phyloP scores from a whole-genome alignment of 2,329 filamentous ascomycete species.

The Ceratocystiopsis minuta region DNA sequence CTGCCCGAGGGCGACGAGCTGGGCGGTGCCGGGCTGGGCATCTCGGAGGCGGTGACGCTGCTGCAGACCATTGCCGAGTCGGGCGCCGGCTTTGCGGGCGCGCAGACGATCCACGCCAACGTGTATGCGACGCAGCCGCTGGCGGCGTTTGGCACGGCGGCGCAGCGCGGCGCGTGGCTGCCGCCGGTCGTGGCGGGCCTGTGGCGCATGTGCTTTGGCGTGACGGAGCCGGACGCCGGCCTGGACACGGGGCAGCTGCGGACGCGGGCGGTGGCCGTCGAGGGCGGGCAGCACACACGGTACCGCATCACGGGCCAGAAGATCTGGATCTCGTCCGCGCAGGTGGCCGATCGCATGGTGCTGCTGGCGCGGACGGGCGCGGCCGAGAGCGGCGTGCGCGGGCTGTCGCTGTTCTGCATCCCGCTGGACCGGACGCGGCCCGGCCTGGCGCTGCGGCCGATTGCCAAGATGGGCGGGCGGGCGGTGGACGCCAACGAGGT shows the following conservation, averaged over 20 bases:
- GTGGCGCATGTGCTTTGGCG: slow-evolving; percentile 61
- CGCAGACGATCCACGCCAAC: slow-evolving; percentile 44
- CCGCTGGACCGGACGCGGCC: slow-evolving; percentile 45
- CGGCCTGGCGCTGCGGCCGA: slow-evolving; percentile 47
- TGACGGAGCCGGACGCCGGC: slow-evolving; percentile 69
- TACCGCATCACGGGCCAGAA: slow-evolving; percentile 64
- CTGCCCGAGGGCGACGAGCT: slow-evolving; percentile 44
- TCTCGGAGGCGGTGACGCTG: slow-evolving; percentile 75
- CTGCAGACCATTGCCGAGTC: slow-evolving; percentile 60
- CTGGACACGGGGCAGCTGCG: slow-evolving; percentile 57
- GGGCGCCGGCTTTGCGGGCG: slow-evolving; percentile 61
- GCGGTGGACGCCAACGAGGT: slow-evolving; percentile 76
- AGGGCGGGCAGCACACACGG: slow-evolving; percentile 23
- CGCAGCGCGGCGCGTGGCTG: slow-evolving; percentile 46
- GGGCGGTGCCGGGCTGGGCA: slow-evolving; percentile 57
- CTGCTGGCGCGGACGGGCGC: slow-evolving; percentile 50
- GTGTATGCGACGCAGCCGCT: slow-evolving; percentile 63
- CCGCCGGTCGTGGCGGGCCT: slow-evolving; percentile 54
- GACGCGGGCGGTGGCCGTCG: slow-evolving; percentile 39
- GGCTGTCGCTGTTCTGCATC: slow-evolving; percentile 65
- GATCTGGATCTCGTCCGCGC: slow-evolving; percentile 77
- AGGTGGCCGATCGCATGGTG: slow-evolving; percentile 71
- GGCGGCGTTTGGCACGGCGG: slow-evolving; percentile 49
- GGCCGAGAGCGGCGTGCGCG: slow-evolving; percentile 27
- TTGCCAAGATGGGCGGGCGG: slow-evolving; percentile 72